Evolutionary conservation across 176 grass and related monocot species (phyloP), one percentile per base, ranked within the genome.

Genomic region (Oryza australiensis): DNA sequence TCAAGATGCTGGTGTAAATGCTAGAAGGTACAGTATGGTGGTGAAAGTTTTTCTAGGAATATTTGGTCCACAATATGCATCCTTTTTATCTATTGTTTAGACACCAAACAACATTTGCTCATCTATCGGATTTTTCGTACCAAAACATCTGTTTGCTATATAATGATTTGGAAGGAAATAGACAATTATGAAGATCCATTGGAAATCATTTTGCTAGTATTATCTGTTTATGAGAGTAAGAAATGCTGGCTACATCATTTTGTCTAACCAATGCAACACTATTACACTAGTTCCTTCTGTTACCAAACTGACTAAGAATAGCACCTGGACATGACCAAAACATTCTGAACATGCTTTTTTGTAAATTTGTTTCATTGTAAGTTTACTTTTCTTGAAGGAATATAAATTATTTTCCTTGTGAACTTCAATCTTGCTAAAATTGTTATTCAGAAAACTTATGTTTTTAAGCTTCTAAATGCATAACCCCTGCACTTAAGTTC

Each of bases 11-110:
- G 79, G 80, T 75, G 22, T 32, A 69, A 75, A 80, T 80, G 43
- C 74, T 72, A 86, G 90, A 80, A 92, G 83, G 90, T 88, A 85
- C 34, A 16, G 18, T 69, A 22, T 74, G 43, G 37, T 5, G 1
- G 28, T 83, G 43, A 38, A 42, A 2, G 0, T 85, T 83, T 76
- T 59, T 66, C 67, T 46, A 60, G n/a, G 55, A n/a, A 60, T 29
- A 26, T 73, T 38, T 15, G 48, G 14, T 85, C 10, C 24, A 35
- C 70, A 80, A 4, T 78, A 46, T 59, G 26, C 41, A n/a, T 33
- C 46, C 29, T 55, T 74, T 84, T 84, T 82, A 13, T 55, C 3
- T 72, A 68, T 37, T 45, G 20, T 28, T 78, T 75, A 26, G 62
- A 81, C 55, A 80, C 29, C 40, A 75, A 27, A 64, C 73, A 34